These are phyloP conservation scores for Cutaneotrichosporon arboriforme DNA, from an alignment of 1,284 basidiomycete species.

Conservation along the genomic window DNA sequence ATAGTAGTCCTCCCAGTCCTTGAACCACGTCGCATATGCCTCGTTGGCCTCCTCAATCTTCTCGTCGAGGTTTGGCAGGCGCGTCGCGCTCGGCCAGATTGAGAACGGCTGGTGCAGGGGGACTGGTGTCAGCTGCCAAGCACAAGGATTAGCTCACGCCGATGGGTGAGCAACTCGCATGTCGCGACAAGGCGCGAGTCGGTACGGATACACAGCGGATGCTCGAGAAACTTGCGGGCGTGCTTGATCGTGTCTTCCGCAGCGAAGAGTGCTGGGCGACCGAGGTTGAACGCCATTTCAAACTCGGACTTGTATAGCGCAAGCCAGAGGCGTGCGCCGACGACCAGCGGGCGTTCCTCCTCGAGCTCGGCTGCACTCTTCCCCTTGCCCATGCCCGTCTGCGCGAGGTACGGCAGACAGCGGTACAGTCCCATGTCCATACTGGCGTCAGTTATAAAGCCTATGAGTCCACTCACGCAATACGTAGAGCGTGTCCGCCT, in stretches of 20 bases:
- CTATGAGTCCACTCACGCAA: slow-evolving; percentile 53
- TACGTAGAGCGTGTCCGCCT: slow-evolving; percentile 75
- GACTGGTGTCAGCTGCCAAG: slow-evolving; percentile 13
- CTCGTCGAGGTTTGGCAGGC: slow-evolving; percentile 36
- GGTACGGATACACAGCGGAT: slow-evolving; percentile 78
- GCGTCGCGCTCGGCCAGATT: slow-evolving; percentile 24
- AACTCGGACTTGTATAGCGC: slow-evolving; percentile 84
- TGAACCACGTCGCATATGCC: slow-evolving; percentile 35
- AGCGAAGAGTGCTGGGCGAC: slow-evolving; percentile 77
- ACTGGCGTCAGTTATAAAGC: slow-evolving; percentile 8
- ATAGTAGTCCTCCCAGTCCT: slow-evolving; percentile 43
- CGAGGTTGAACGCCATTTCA: slow-evolving; percentile 52
- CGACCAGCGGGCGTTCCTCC: slow-evolving; percentile 69
- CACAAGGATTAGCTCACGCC: slow-evolving; percentile 22
- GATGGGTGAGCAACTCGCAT: slow-evolving; percentile 45
- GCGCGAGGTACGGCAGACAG: slow-evolving; percentile 71
- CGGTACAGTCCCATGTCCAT: slow-evolving; percentile 84
- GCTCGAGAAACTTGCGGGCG: slow-evolving; percentile 67
- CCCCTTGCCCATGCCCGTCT: slow-evolving; percentile 61
- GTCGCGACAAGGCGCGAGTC: slow-evolving; percentile 88
- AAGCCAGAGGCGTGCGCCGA: slow-evolving; percentile 77
- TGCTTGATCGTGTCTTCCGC: slow-evolving; percentile 79
- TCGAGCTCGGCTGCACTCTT: slow-evolving; percentile 54
- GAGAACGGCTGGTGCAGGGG: slow-evolving; percentile 37
- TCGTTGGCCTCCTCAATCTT: slow-evolving; percentile 37